A percentile compares a stretch with the other conserved stretches of the same genome.
Evolutionary conservation across 768 basidiomycete genomes (phyloP).

Genomic region (Trametes meyenii): DNA sequence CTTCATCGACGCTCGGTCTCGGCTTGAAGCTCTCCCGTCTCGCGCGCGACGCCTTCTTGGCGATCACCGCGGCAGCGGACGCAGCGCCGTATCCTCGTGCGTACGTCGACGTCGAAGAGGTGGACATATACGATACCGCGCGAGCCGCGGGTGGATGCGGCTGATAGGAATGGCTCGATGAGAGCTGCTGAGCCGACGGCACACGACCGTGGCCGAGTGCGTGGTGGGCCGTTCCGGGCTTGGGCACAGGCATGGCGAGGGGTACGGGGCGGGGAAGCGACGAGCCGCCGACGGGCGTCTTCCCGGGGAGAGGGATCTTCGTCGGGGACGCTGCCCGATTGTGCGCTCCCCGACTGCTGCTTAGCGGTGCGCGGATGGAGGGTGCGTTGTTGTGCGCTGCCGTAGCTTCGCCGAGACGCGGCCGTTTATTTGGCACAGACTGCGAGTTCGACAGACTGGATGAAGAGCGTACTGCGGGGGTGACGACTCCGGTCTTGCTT

Average conservation of each 20-base stretch:
- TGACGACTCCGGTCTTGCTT: constrained; percentile 48
- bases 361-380: constrained; percentile 10
- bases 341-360: constrained; percentile 39
- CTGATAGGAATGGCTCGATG: constrained; percentile 28
- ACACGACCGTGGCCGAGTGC: constrained; percentile 57
- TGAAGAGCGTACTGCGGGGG: constrained; percentile 63
- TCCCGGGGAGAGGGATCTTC: constrained; percentile 41
- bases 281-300: constrained; percentile 37
- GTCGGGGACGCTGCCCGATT: constrained; percentile 48
- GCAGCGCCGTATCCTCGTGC: constrained; percentile 17
- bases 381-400: constrained; percentile 23
- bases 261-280: constrained; percentile 44
- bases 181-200: constrained; percentile 36
- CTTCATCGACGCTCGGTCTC: constrained; percentile 67
- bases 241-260: constrained; percentile 53
- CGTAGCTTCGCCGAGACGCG: constrained; percentile 51
- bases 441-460: constrained; percentile 45
- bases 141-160: constrained; percentile 12
- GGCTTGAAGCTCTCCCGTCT: constrained; percentile 84
- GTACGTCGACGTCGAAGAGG: constrained; percentile 26
- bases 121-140: constrained; percentile 24
- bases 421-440: constrained; percentile 66
- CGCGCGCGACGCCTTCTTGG: constrained; percentile 55
- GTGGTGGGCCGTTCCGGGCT: constrained; percentile 54
- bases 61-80: constrained; percentile 30